A percentile compares a stretch with the other conserved stretches of the same genome.
phyloP scores from a whole-genome alignment of 2,329 filamentous ascomycete genomes.

The Aureobasidium sp. region DNA sequence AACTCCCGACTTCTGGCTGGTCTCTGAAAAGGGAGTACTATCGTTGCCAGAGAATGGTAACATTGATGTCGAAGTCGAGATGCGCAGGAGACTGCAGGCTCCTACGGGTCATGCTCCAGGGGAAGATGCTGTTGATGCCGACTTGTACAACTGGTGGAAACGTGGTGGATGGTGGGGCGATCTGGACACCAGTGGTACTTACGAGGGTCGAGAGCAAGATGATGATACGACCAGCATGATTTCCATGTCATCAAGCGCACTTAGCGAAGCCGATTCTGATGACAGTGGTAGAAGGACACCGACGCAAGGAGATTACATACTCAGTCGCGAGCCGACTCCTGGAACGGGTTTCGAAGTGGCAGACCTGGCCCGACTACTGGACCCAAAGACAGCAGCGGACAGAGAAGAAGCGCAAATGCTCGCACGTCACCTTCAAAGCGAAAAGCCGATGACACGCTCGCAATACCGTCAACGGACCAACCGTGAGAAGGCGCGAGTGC shows the following conservation, averaged over 20 bases:
- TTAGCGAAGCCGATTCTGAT: constrained; percentile 33
- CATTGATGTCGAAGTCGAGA: constrained; percentile 75
- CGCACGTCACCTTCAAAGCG: constrained; percentile 67
- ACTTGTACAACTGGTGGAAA: constrained; percentile 79
- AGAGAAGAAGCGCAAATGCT: constrained; percentile 74
- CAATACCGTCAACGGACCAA: constrained; percentile 63
- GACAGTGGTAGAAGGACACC: constrained; percentile 60
- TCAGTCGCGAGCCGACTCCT: constrained; percentile 48
- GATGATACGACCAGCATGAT: constrained; percentile 73
- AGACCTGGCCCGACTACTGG: constrained; percentile 71
- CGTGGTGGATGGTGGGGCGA: constrained; percentile 78
- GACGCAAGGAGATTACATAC: constrained; percentile 56
- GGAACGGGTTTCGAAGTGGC: constrained; percentile 56
- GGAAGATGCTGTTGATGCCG: constrained; percentile 63
- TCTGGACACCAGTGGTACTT: constrained; percentile 73
- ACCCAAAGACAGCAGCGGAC: constrained; percentile 71
- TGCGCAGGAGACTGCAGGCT: constrained; percentile 53
- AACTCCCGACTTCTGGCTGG: constrained; percentile 45
- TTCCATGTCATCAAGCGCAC: constrained; percentile 50
- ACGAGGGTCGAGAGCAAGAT: constrained; percentile 49
- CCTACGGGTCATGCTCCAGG: constrained; percentile 35
- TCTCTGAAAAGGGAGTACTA: constrained; percentile 45
- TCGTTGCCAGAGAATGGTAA: constrained; percentile 53
- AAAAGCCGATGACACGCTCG: constrained; percentile 72
- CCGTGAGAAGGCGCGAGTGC: constrained; percentile 61